Evolutionary conservation across 805 yeast genomes (phyloP).

Genomic region (Kurtzmaniella cleridarum): DNA sequence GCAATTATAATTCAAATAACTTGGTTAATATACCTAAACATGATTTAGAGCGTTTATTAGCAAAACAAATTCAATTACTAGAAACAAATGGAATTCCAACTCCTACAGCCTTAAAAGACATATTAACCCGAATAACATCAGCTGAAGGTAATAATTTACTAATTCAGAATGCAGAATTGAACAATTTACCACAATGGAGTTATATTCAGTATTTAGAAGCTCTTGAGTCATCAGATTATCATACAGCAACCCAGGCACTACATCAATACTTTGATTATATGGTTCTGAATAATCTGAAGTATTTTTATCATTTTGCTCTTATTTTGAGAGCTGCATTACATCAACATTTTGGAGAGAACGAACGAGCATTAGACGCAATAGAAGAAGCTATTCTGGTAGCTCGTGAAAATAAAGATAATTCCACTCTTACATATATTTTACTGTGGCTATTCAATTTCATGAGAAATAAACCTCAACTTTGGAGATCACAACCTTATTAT

Average conservation of each 20-base stretch:
- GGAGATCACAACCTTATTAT: constrained; percentile 42
- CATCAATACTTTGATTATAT: constrained; percentile 70
- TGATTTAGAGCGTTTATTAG: constrained; percentile 46
- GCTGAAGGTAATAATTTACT: constrained; percentile 32
- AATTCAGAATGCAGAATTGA: constrained; percentile 26
- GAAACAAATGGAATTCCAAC: constrained; percentile 50
- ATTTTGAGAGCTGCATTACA: constrained; percentile 68
- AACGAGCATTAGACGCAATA: constrained; percentile 70
- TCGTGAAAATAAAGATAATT: constrained; percentile 72
- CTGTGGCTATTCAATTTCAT: constrained; percentile 72
- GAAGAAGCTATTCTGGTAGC: constrained; percentile 88
- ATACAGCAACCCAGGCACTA: constrained; percentile 44
- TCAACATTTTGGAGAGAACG: constrained; percentile 58
- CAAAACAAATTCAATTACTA: constrained; percentile 47
- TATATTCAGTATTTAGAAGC: constrained; percentile 59
- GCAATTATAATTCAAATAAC: too few relatives aligned
- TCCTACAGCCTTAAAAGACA: constrained; percentile 36
- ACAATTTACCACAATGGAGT: constrained; percentile 36
- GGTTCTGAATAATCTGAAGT: constrained; percentile 59
- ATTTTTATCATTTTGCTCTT: constrained; percentile 72
- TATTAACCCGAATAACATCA: constrained; percentile 43
- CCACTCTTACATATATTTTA: constrained; percentile 65
- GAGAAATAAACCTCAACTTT: constrained; percentile 57
- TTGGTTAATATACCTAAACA: constrained; percentile 42
- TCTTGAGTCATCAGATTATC: constrained; percentile 56